Evolutionary conservation across 192 early-diverging fungal species (phyloP).

Genomic region (Chytriomyces hyalinus): DNA sequence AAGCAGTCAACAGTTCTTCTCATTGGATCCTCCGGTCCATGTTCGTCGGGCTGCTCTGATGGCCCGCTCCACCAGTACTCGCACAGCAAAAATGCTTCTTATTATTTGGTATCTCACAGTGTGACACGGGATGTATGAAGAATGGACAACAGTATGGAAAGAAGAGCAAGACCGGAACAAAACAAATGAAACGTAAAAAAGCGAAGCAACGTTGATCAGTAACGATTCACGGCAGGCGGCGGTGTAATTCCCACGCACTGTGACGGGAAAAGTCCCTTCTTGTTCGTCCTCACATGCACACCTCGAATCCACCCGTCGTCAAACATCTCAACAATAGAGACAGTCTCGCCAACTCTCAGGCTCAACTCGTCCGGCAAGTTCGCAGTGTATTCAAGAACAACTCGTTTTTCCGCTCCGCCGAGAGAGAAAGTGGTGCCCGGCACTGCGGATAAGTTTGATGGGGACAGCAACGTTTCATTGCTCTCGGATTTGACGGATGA

Average conservation of each 20-base stretch:
- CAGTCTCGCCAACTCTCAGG: background rate
- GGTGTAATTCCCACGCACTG: background rate
- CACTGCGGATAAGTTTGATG: background rate
- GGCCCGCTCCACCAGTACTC: too few relatives aligned
- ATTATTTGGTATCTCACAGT: too few relatives aligned
- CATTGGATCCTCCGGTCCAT: too few relatives aligned
- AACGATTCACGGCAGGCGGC: background rate
- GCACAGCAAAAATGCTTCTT: too few relatives aligned
- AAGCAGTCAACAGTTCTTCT: too few relatives aligned
- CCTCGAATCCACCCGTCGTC: background rate
- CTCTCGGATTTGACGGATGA: background rate
- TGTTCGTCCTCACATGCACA: background rate
- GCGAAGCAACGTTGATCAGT: too few relatives aligned
- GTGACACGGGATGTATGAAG: too few relatives aligned
- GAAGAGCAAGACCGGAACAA: too few relatives aligned
- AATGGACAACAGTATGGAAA: too few relatives aligned
- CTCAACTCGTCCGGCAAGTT: slow-evolving; percentile 1
- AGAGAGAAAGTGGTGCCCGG: background rate
- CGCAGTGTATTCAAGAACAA: background rate
- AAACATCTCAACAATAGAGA: slow-evolving; percentile 9
- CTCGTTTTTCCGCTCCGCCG: background rate
- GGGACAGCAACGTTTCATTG: background rate
- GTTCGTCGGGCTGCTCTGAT: too few relatives aligned
- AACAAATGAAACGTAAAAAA: too few relatives aligned
- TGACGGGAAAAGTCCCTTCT: background rate